phyloP scores from a whole-genome alignment of 768 basidiomycete species.

The Collybia sordida region DNA sequence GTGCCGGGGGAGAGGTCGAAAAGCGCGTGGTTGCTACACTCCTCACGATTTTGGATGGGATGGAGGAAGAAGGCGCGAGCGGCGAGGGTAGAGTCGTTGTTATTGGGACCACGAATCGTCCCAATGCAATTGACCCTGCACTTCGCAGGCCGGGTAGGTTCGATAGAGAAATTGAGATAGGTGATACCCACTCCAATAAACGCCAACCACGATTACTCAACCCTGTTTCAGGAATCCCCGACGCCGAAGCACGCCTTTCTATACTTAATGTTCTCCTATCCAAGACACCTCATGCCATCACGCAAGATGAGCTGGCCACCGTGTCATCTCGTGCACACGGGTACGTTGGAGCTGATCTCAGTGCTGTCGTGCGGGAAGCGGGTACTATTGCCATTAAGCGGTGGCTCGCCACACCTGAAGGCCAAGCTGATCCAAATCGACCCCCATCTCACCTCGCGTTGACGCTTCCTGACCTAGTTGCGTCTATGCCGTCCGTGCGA shows the following conservation, averaged over 20 bases:
- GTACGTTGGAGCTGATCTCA: conserved; percentile 95
- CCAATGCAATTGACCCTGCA: conserved; percentile 94
- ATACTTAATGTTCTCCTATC: conserved; percentile 85
- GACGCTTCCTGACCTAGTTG: conserved; percentile 59
- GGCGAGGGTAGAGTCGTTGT: conserved; percentile 75
- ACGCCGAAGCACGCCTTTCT: conserved; percentile 76
- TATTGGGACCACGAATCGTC: conserved; percentile 94
- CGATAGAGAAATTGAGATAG: conserved; percentile 95
- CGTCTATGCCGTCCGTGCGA: conserved; percentile 75
- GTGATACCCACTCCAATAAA: conserved; percentile 29
- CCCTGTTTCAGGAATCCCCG: conserved; percentile 71
- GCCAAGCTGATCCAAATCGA: conserved; percentile 10
- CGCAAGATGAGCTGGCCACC: conserved; percentile 54
- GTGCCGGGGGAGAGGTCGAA: conserved; percentile 92
- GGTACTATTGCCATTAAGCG: conserved; percentile 91
- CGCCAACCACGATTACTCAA: too few species aligned
- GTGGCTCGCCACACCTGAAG: conserved; percentile 44
- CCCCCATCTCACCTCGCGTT: conserved; percentile 35
- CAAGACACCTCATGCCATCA: conserved; percentile 76
- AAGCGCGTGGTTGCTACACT: conserved; percentile 94
- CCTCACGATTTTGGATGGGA: conserved; percentile 92
- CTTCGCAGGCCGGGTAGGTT: conserved; percentile 87
- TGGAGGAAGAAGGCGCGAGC: conserved; percentile 51
- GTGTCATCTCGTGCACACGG: conserved; percentile 87
- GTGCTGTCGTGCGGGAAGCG: conserved; percentile 89